Percentiles rank a stretch among this genome's conserved stretches.
phyloP scores from a whole-genome alignment of 2,329 filamentous ascomycete genomes.

The Colletotrichum trifolii region DNA sequence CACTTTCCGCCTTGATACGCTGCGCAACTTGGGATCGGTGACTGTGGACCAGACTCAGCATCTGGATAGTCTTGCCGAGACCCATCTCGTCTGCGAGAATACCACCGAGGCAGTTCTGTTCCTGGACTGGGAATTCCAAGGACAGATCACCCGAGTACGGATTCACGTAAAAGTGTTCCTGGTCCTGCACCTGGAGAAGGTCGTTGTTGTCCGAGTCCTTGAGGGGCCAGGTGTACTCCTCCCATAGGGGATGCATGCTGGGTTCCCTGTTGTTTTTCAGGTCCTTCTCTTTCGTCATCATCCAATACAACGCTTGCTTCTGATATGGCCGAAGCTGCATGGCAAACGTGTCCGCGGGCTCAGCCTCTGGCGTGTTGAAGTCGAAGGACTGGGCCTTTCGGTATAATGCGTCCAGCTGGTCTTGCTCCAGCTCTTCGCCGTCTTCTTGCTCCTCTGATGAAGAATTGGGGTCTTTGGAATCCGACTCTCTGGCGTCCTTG shows the following conservation, averaged over 20 bases:
- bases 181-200: slow-evolving; percentile 71
- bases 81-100: slow-evolving; percentile 98
- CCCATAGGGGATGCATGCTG: slow-evolving; percentile 98
- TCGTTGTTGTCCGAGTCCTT: slow-evolving; percentile 89
- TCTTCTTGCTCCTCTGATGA: slow-evolving; percentile 82
- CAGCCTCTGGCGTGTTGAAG: slow-evolving; percentile 87
- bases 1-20: slow-evolving; percentile 47
- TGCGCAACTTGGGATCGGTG: slow-evolving; percentile 72
- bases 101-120: slow-evolving; percentile 93
- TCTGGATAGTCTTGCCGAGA: slow-evolving; percentile 97
- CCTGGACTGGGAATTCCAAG: slow-evolving; percentile 89
- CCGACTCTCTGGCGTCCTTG: slow-evolving; percentile 40
- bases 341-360: slow-evolving; percentile 83
- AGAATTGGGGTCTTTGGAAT: slow-evolving; percentile 51
- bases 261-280: slow-evolving; percentile 75
- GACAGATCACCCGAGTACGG: slow-evolving; percentile 96
- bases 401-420: slow-evolving; percentile 93
- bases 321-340: slow-evolving; percentile 92
- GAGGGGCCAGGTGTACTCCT: slow-evolving; percentile 90
- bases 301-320: slow-evolving; percentile 95
- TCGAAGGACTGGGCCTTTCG: slow-evolving; percentile 97
- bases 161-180: slow-evolving; percentile 90
- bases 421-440: slow-evolving; percentile 90
- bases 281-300: slow-evolving; percentile 92
- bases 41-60: slow-evolving; percentile 92